Evolutionary conservation across 495 filamentous ascomycete genomes (phyloP).

Genomic region (Aspergillus hancockii): DNA sequence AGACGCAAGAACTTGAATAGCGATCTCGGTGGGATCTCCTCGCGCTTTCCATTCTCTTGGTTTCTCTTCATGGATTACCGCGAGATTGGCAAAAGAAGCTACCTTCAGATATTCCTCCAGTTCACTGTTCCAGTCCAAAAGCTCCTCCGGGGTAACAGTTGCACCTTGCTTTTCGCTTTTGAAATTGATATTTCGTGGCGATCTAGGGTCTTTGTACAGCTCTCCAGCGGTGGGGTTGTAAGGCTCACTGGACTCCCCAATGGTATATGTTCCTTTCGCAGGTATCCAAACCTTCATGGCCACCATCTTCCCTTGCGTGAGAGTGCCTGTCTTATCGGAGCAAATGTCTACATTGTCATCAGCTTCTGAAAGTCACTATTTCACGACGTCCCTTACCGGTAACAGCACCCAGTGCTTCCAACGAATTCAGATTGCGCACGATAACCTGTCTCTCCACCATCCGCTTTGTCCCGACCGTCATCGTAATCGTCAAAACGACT

Average conservation of each 20-base stretch:
- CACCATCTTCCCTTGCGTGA: slow-evolving; percentile 77
- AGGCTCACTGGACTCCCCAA: slow-evolving; percentile 56
- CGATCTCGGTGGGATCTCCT: slow-evolving; percentile 70
- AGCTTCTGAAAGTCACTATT: too few relatives aligned
- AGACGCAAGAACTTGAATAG: slow-evolving; percentile 67
- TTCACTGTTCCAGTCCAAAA: slow-evolving; percentile 38
- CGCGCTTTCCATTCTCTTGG: slow-evolving; percentile 58
- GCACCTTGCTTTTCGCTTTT: slow-evolving; percentile 26
- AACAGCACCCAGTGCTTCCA: slow-evolving; percentile 68
- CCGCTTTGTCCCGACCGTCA: slow-evolving; percentile 70
- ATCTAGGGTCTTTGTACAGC: slow-evolving; percentile 40
- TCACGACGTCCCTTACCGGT: too few relatives aligned
- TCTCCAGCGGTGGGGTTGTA: slow-evolving; percentile 57
- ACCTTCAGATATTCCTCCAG: slow-evolving; percentile 60
- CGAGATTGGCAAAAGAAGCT: slow-evolving; percentile 66
- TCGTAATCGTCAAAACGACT: slow-evolving; percentile 74
- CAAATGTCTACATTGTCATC: too few relatives aligned
- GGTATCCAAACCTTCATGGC: slow-evolving; percentile 81
- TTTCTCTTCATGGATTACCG: slow-evolving; percentile 53
- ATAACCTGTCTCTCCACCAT: slow-evolving; percentile 72
- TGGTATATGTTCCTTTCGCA: slow-evolving; percentile 58
- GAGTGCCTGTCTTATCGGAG: slow-evolving; percentile 73
- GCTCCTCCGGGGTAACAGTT: slow-evolving; percentile 28
- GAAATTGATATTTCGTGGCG: slow-evolving; percentile 39
- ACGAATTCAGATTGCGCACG: slow-evolving; percentile 63